Conservation (phyloP, 2,329 filamentous ascomycete species). For the Penicillium oxalicum region DNA sequence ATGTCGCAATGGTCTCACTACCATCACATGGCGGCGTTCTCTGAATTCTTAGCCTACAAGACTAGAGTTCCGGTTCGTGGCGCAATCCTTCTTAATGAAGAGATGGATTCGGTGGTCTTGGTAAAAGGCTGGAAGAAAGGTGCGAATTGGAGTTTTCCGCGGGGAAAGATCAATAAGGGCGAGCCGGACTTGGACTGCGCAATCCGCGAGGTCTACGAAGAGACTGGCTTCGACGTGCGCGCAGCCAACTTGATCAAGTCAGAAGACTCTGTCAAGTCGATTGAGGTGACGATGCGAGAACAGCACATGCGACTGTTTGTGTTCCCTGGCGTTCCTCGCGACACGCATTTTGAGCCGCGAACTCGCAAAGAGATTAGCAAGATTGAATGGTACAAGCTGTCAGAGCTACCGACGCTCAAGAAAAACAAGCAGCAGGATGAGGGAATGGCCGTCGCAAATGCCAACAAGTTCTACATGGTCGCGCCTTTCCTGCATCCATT, state of each 20-base stretch:
- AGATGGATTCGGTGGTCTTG: constrained; percentile 89
- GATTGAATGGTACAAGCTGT: constrained; percentile 89
- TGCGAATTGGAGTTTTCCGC: constrained; percentile 91
- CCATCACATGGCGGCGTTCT: constrained; percentile 75
- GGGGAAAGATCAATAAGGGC: constrained; percentile 97
- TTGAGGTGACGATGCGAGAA: constrained; percentile 83
- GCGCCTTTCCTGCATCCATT: constrained; percentile 81
- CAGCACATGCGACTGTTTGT: constrained; percentile 92
- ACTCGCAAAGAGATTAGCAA: constrained; percentile 97
- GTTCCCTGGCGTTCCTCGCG: constrained; percentile 79
- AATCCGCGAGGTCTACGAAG: constrained; percentile 88
- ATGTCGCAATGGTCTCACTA: constrained; percentile 73
- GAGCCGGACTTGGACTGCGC: constrained; percentile 92
- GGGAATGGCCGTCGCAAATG: constrained; percentile 53
- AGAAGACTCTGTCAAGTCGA: constrained; percentile 68
- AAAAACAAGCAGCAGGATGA: constrained; percentile 64
- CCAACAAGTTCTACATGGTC: constrained; percentile 96
- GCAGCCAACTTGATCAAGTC: constrained; percentile 69
- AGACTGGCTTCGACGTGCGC: constrained; percentile 82
- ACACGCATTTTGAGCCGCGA: constrained; percentile 79
- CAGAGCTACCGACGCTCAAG: constrained; percentile 75
- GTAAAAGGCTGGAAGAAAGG: constrained; percentile 98
- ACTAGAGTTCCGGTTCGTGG: constrained; percentile 88
- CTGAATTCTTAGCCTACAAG: constrained; percentile 91
- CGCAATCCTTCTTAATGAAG: constrained; percentile 83